Conservation (phyloP, 305 asterid genomes). For the Solanum hybrid region DNA sequence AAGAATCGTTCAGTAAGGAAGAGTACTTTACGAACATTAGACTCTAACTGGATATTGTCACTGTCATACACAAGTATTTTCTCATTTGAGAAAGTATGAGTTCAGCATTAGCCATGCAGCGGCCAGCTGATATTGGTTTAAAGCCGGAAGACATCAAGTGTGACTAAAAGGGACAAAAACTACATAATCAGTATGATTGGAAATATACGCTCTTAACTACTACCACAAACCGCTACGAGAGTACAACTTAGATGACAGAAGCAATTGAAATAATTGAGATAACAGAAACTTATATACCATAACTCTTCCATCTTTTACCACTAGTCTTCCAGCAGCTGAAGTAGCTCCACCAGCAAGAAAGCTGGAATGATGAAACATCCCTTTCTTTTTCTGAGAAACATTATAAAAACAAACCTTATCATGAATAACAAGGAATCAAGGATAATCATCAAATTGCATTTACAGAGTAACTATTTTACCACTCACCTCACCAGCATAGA, state of each 20-base stretch:
- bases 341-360: slow-evolving; percentile 62
- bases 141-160: neutral
- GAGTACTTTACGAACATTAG: neutral
- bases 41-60: neutral
- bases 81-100: neutral
- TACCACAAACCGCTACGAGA: neutral
- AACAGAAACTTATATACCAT: slow-evolving; percentile 20
- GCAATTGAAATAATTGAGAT: neutral
- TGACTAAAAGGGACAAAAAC: neutral
- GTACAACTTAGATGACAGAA: neutral
- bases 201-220: neutral
- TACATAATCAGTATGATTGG: neutral
- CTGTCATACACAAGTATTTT: neutral
- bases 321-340: slow-evolving; percentile 53
- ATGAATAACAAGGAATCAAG: neutral
- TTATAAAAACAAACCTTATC: neutral
- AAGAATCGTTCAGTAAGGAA: neutral
- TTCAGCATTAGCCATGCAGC: neutral
- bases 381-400: slow-evolving; percentile 45
- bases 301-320: slow-evolving; percentile 30
- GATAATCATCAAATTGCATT: neutral
- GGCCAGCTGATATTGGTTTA: neutral
- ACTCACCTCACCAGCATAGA: slow-evolving; percentile 52
- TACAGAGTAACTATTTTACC: neutral
- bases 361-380: slow-evolving; percentile 56